phyloP scores from a whole-genome alignment of 148 eudicot genomes.

The Vaccinium vitisidaea region DNA sequence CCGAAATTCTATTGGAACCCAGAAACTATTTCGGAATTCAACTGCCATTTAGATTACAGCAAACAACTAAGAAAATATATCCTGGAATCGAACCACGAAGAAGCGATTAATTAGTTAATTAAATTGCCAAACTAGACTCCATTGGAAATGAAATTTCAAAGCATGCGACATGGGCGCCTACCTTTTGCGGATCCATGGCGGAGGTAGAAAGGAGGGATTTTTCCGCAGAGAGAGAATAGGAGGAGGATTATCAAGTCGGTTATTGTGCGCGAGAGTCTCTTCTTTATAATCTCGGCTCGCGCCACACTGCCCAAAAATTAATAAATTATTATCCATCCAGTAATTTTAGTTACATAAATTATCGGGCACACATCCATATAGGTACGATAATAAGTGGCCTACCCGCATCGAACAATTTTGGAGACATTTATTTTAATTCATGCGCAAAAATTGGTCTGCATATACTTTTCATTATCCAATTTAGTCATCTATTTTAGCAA shows the following conservation, averaged over 20 bases:
- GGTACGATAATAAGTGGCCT: too few species aligned
- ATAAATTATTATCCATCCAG: background rate
- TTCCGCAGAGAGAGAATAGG: background rate
- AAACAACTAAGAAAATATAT: background rate
- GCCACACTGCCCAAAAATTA: background rate
- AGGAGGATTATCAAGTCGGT: background rate
- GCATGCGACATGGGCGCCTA: background rate
- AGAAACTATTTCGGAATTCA: conserved; percentile 2
- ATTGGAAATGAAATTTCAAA: background rate
- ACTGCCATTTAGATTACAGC: background rate
- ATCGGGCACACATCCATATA: too few species aligned
- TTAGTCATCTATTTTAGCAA: too few species aligned
- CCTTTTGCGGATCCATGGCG: conserved; percentile 70
- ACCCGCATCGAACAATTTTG: too few species aligned
- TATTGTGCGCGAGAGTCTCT: background rate
- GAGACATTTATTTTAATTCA: too few species aligned
- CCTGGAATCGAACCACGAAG: background rate
- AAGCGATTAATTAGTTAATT: background rate
- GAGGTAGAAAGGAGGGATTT: background rate
- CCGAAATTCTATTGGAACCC: background rate
- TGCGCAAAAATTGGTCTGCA: too few species aligned
- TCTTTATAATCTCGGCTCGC: background rate
- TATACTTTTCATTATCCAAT: too few species aligned
- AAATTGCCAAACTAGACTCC: background rate
- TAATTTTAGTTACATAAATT: too few species aligned